Percentiles rank a stretch among this genome's conserved stretches.
Conservation (phyloP, 257 asterid species). For the Thymus mandschuricus region DNA sequence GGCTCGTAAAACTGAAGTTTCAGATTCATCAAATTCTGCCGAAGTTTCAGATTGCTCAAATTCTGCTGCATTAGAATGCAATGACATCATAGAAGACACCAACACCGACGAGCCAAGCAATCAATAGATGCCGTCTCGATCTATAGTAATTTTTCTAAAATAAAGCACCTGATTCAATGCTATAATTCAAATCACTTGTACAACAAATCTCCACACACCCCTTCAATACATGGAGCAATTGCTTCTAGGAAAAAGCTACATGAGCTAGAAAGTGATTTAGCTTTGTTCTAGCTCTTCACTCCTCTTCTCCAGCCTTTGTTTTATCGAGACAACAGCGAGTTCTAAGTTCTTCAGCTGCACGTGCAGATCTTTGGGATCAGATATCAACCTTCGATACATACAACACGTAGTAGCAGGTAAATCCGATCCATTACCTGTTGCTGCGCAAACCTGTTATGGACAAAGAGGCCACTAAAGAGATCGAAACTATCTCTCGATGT, state of each 20-base stretch:
- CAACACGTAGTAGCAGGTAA: neutral
- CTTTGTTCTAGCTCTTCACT: conserved; percentile 37
- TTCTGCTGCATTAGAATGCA: conserved; percentile 55
- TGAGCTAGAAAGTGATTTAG: conserved; percentile 4
- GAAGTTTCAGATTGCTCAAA: conserved; percentile 19
- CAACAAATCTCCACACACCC: no score
- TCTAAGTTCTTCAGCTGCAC: conserved; percentile 65
- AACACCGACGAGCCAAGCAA: conserved; percentile 58
- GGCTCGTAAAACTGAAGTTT: conserved; percentile 55
- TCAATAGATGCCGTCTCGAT: conserved; percentile 40
- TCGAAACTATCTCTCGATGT: conserved; percentile 69
- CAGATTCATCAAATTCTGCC: conserved; percentile 34
- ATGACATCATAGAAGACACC: conserved; percentile 47
- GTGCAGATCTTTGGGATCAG: conserved; percentile 13
- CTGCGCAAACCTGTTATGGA: conserved; percentile 76
- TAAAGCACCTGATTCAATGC: no score
- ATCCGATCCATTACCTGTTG: conserved; percentile 53
- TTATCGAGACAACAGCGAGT: conserved; percentile 56
- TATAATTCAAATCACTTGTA: neutral
- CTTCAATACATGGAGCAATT: neutral
- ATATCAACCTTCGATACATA: neutral
- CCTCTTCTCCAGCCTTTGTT: conserved; percentile 55
- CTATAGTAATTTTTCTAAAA: neutral
- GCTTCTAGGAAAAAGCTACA: neutral
- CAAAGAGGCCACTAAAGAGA: conserved; percentile 73